A percentile compares a stretch with the other conserved stretches of the same genome.
These are phyloP conservation scores for Calocera viscosa DNA, from an alignment of 768 basidiomycete species.

Conservation along the genomic window DNA sequence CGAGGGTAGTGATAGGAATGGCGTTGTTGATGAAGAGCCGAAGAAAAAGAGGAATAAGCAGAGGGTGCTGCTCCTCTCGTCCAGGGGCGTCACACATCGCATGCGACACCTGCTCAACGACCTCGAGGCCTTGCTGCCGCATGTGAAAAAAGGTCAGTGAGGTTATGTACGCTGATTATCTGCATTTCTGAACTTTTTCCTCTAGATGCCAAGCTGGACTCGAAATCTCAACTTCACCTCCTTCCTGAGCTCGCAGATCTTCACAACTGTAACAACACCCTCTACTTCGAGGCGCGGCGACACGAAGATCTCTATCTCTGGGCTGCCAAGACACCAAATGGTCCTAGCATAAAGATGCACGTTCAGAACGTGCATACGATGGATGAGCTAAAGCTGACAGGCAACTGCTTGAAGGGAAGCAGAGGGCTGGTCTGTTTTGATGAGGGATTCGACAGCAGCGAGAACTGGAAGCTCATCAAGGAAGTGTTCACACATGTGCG, in stretches of 20 bases:
- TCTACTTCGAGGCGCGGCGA: conserved; percentile 93
- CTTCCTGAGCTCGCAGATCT: conserved; percentile 94
- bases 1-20: conserved; percentile 15
- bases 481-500: conserved; percentile 88
- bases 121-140: conserved; percentile 76
- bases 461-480: conserved; percentile 76
- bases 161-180: background rate
- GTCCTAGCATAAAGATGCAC: conserved; percentile 92
- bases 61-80: conserved; percentile 82
- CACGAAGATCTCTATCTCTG: conserved; percentile 95
- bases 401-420: conserved; percentile 94
- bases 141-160: conserved; percentile 82
- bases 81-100: conserved; percentile 85
- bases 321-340: conserved; percentile 94
- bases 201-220: conserved; percentile 91
- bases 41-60: conserved; percentile 82
- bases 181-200: background rate
- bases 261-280: conserved; percentile 91
- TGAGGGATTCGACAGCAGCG: conserved; percentile 73
- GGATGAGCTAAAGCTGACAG: conserved; percentile 99
- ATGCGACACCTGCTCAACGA: conserved; percentile 98
- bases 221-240: conserved; percentile 83
- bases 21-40: background rate
- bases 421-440: conserved; percentile 89
- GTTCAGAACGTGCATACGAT: conserved; percentile 98